These are phyloP conservation scores for Russula emetica DNA, from an alignment of 768 basidiomycete species.

Conservation along the genomic window DNA sequence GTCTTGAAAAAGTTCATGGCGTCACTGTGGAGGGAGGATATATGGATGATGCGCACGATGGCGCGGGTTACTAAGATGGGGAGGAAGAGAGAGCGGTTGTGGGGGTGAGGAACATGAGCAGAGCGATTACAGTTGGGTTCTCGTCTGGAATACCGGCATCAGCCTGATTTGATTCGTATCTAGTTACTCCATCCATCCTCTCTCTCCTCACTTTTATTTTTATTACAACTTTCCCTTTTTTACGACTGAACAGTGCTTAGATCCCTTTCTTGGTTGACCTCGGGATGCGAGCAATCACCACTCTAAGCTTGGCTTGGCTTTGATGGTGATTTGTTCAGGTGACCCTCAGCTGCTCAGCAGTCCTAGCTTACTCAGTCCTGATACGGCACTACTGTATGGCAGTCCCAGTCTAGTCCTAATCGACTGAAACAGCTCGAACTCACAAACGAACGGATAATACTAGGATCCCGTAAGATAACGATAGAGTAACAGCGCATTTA, in stretches of 20 bases:
- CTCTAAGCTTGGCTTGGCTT: not conserved
- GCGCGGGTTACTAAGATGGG: not conserved
- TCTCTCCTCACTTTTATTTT: no score
- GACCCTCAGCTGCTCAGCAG: not conserved
- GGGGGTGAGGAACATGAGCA: conserved; percentile 12
- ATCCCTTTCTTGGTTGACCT: not conserved
- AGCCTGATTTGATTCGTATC: conserved; percentile 22
- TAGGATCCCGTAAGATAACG: not conserved
- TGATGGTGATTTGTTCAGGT: conserved; percentile 3
- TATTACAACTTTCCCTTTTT: not conserved
- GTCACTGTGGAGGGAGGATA: not conserved
- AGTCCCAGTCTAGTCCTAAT: not conserved
- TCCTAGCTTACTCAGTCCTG: not conserved
- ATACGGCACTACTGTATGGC: not conserved
- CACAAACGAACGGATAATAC: not conserved
- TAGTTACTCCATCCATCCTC: not conserved
- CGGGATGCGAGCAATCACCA: not conserved
- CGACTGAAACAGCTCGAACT: not conserved
- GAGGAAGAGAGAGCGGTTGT: not conserved
- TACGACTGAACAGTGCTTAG: not conserved
- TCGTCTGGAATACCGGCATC: conserved; percentile 24
- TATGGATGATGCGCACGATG: not conserved
- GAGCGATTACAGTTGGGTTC: conserved; percentile 1
- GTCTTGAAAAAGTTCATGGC: conserved; percentile 95
- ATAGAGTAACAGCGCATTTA: not conserved